Percentiles rank a stretch among this genome's conserved stretches.
Conservation (phyloP, 345 rosid species). For the Lepidium sativum region DNA sequence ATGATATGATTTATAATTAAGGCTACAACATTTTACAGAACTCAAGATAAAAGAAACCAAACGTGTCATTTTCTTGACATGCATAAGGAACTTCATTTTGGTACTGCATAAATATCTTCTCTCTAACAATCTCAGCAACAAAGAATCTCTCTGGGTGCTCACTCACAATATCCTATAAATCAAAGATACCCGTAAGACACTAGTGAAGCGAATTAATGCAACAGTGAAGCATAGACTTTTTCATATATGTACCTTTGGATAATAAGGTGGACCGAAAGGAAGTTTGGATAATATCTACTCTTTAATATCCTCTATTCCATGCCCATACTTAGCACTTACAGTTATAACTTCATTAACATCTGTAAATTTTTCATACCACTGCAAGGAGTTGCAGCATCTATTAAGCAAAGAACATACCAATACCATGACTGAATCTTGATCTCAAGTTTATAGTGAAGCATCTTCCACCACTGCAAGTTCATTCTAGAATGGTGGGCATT, state of each 20-base stretch:
- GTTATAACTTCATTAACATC: slow-evolving; percentile 91
- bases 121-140: slow-evolving; percentile 87
- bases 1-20: not conserved
- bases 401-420: slow-evolving; percentile 18
- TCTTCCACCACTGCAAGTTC: no score
- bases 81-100: slow-evolving; percentile 89
- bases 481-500: no score
- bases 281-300: no score
- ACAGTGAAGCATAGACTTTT: not conserved
- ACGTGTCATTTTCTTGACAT: slow-evolving; percentile 52
- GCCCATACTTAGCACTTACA: no score
- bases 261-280: no score
- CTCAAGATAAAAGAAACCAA: not conserved
- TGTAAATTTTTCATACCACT: slow-evolving; percentile 93
- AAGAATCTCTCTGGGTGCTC: slow-evolving; percentile 99
- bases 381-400: slow-evolving; percentile 26
- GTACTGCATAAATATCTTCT: slow-evolving; percentile 89
- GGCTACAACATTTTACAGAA: not conserved
- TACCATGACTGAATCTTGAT: slow-evolving; percentile 22
- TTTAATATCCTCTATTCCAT: no score
- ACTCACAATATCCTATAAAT: slow-evolving; percentile 75
- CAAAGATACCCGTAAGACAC: slow-evolving; percentile 2
- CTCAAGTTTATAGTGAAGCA: no score
- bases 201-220: not conserved
- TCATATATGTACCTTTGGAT: no score